Evolutionary conservation across 176 grass and related monocot species (phyloP).

Genomic region (Aegilops speltoides): DNA sequence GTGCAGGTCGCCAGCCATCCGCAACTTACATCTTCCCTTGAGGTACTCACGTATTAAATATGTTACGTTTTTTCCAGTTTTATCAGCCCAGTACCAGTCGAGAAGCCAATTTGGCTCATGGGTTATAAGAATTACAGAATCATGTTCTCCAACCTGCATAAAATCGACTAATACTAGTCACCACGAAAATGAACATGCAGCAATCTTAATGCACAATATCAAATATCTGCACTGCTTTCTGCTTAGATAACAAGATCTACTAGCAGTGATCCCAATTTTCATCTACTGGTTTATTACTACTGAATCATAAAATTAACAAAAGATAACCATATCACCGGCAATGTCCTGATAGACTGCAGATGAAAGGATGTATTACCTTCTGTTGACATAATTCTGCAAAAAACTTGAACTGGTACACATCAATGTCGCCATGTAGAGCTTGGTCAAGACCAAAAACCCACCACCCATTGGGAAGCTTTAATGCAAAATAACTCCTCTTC

Average conservation of each 20-base stretch:
- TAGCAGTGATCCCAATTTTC: conserved; percentile 5
- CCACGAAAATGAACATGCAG: neutral
- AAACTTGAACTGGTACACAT: conserved; percentile 98
- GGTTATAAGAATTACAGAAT: conserved; percentile 88
- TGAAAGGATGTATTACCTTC: conserved; percentile 57
- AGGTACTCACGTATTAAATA: conserved; percentile 89
- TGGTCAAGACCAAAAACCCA: conserved; percentile 98
- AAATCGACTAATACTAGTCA: conserved; percentile 10
- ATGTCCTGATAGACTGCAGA: conserved; percentile 3
- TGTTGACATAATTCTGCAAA: conserved; percentile 82
- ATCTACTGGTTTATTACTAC: neutral
- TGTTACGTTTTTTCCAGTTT: conserved; percentile 69
- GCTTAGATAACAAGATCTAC: conserved; percentile 10
- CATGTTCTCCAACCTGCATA: conserved; percentile 74
- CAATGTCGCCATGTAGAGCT: conserved; percentile 97
- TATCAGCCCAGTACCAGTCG: conserved; percentile 95
- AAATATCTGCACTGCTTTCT: conserved; percentile 8
- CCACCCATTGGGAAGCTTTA: conserved; percentile 96
- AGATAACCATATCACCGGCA: neutral
- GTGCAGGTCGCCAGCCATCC: conserved; percentile 97
- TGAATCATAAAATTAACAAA: conserved; percentile 18
- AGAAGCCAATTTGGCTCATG: conserved; percentile 99
- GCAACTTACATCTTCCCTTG: conserved; percentile 79
- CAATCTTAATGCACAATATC: neutral
- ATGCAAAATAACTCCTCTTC: conserved; percentile 97